Evolutionary conservation across 345 rosid species (phyloP).

Genomic region (Draba incana): DNA sequence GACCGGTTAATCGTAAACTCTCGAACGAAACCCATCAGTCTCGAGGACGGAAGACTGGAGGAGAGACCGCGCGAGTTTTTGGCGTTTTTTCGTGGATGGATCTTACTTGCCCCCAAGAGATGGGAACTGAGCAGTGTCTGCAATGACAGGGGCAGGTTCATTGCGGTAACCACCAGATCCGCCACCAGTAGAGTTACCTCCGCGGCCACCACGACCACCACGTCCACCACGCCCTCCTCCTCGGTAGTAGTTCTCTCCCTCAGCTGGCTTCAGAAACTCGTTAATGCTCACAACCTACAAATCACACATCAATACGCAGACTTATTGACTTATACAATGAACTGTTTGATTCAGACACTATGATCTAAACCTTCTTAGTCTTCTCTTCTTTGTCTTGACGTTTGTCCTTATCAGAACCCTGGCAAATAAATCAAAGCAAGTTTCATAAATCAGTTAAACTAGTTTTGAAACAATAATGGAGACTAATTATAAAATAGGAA

Average conservation of each 20-base stretch:
- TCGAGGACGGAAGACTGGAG: neutral
- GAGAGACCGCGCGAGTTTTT: conserved; percentile 11
- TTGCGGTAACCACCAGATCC: conserved; percentile 51
- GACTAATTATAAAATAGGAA: too few relatives aligned
- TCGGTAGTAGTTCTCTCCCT: conserved; percentile 62
- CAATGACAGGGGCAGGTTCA: conserved; percentile 68
- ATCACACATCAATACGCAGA: neutral
- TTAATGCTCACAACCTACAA: conserved; percentile 83
- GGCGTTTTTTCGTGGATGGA: conserved; percentile 7
- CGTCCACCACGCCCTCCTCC: conserved; percentile 59
- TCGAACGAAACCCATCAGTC: conserved; percentile 10
- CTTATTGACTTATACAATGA: neutral
- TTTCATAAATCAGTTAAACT: neutral
- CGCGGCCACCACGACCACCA: conserved; percentile 76
- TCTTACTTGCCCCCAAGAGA: conserved; percentile 86
- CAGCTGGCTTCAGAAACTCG: conserved; percentile 96
- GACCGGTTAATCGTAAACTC: conserved; percentile 17
- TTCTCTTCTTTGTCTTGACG: conserved; percentile 91
- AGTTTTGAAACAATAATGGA: too few relatives aligned
- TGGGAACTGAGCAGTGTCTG: conserved; percentile 89
- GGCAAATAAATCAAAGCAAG: conserved; percentile 20
- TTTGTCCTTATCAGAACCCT: conserved; percentile 98
- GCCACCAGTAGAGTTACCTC: conserved; percentile 70
- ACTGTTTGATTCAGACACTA: neutral
- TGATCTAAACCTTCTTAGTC: conserved; percentile 69